Evolutionary conservation across 352 stramenopile genomes (phyloP).

Genomic region (Phytophthora citricola): DNA sequence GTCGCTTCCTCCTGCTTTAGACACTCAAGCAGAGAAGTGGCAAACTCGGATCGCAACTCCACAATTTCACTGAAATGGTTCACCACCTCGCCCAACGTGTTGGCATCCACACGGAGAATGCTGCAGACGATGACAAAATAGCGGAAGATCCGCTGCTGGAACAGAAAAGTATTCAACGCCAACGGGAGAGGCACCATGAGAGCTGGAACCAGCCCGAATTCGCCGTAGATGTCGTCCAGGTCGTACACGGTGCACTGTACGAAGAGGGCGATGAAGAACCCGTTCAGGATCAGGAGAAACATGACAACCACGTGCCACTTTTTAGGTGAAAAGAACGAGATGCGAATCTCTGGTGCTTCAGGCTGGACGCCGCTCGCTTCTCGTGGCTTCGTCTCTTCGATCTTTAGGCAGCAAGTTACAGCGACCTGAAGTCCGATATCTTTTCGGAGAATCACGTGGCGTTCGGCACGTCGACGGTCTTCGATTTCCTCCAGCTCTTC

Average conservation of each 20-base stretch:
- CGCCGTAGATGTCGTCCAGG: conserved; percentile 28
- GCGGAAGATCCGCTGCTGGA: conserved; percentile 65
- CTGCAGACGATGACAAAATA: conserved; percentile 64
- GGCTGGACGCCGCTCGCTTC: conserved; percentile 15
- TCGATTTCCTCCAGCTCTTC: conserved; percentile 32
- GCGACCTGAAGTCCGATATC: conserved; percentile 30
- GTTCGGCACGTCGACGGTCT: conserved; percentile 16
- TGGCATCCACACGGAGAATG: conserved; percentile 54
- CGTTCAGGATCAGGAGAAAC: conserved; percentile 67
- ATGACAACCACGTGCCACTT: conserved; percentile 68
- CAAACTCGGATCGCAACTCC: conserved; percentile 57
- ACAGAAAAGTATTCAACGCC: conserved; percentile 56
- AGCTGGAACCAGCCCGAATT: conserved; percentile 39
- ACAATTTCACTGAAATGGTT: conserved; percentile 67
- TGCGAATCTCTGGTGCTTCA: conserved; percentile 22
- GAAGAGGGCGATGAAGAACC: conserved; percentile 64
- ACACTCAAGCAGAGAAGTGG: conserved; percentile 26
- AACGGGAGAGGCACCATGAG: conserved; percentile 47
- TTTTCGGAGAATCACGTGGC: conserved; percentile 21
- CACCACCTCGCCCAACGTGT: conserved; percentile 57
- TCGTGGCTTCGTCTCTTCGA: conserved; percentile 10
- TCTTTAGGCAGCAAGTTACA: conserved; percentile 24
- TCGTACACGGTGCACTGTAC: conserved; percentile 65
- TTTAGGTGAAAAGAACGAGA: conserved; percentile 66
- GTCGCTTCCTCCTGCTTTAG: conserved; percentile 27